Percentiles rank a stretch among this genome's conserved stretches.
phyloP scores from a whole-genome alignment of 2,329 filamentous ascomycete genomes.

The Aspergillus sp. region DNA sequence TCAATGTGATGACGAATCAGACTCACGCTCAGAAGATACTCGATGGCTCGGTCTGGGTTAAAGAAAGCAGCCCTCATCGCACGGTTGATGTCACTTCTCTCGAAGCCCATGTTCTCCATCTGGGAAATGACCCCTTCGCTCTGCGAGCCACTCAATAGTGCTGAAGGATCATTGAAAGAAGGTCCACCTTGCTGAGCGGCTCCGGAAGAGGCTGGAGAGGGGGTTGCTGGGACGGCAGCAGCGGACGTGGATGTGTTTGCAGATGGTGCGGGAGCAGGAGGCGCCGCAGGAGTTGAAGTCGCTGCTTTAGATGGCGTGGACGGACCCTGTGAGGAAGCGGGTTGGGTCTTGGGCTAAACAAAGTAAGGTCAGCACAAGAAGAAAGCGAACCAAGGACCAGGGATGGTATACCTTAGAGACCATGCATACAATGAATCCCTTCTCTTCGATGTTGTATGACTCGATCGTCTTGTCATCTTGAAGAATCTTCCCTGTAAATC shows the following conservation, averaged over 20 bases:
- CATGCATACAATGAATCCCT: conserved; percentile 99
- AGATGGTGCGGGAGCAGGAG: conserved; percentile 55
- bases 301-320: conserved; percentile 41
- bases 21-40: conserved; percentile 85
- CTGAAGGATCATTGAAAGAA: conserved; percentile 69
- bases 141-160: conserved; percentile 82
- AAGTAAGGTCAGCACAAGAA: conserved; percentile 17
- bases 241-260: conserved; percentile 42
- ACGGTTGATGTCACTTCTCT: conserved; percentile 80
- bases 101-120: conserved; percentile 98
- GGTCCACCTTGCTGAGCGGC: conserved; percentile 39
- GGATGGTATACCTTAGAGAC: conserved; percentile 74
- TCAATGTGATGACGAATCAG: neutral
- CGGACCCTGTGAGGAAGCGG: conserved; percentile 40
- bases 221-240: conserved; percentile 48
- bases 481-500: conserved; percentile 80
- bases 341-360: conserved; percentile 67
- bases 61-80: conserved; percentile 96
- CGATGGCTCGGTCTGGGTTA: conserved; percentile 95
- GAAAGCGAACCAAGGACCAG: neutral
- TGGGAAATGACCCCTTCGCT: conserved; percentile 79
- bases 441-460: conserved; percentile 98
- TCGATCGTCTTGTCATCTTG: conserved; percentile 97
- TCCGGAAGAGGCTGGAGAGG: conserved; percentile 48
- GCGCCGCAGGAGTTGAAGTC: conserved; percentile 47